A percentile compares a stretch with the other conserved stretches of the same genome.
Conservation (phyloP, 2,329 filamentous ascomycete genomes). For the Moelleriella libera region DNA sequence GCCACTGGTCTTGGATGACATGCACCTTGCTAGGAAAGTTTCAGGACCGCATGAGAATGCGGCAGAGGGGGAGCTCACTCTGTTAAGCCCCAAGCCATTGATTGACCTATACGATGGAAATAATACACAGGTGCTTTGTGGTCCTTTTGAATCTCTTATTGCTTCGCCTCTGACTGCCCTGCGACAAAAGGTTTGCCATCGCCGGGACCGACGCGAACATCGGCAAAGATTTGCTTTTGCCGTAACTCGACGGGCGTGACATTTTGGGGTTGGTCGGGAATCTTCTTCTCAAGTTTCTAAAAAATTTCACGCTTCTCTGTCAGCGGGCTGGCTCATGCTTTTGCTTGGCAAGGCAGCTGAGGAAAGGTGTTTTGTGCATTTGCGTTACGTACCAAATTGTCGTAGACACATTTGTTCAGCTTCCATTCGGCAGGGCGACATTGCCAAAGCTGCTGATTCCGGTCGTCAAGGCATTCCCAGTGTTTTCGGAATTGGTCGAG, state of each 20-base stretch:
- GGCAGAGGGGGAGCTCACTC: too few species aligned
- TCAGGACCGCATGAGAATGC: too few species aligned
- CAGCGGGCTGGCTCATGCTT: too few species aligned
- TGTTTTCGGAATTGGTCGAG: slow-evolving; percentile 81
- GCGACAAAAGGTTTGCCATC: slow-evolving; percentile 28
- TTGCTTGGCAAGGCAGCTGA: not conserved
- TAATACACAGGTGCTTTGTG: too few species aligned
- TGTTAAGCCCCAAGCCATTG: too few species aligned
- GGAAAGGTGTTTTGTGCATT: not conserved
- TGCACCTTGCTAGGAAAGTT: too few species aligned
- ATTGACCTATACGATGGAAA: too few species aligned
- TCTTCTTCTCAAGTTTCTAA: slow-evolving; percentile 68
- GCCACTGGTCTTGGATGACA: too few species aligned
- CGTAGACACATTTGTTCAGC: slow-evolving; percentile 89
- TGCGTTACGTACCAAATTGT: slow-evolving; percentile 60
- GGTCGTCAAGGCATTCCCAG: slow-evolving; percentile 91
- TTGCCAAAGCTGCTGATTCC: slow-evolving; percentile 96
- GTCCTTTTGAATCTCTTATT: slow-evolving; percentile 9
- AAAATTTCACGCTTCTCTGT: too few species aligned
- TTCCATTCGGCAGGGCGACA: slow-evolving; percentile 79
- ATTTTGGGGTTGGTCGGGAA: slow-evolving; percentile 58
- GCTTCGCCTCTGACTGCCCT: slow-evolving; percentile 19
- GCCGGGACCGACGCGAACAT: slow-evolving; percentile 29
- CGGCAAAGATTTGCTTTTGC: slow-evolving; percentile 47
- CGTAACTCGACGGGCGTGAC: slow-evolving; percentile 63